Percentiles rank a stretch among this genome's conserved stretches.
phyloP scores from a whole-genome alignment of 805 yeast genomes.

The Wickerhamomyces xylosicus region DNA sequence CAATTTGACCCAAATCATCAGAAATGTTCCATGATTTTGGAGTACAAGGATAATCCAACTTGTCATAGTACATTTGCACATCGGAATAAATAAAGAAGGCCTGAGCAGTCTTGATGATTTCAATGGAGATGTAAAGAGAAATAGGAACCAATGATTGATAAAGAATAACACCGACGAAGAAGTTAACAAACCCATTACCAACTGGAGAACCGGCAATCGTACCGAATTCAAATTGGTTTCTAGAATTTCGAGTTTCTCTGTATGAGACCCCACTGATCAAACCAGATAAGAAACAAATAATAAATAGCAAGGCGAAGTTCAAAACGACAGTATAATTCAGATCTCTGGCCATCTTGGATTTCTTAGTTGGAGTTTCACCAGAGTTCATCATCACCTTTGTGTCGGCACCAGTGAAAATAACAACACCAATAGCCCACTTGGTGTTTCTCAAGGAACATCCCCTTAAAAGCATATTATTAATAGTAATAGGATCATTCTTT shows the following conservation, averaged over 20 bases:
- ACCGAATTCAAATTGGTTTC: constrained; percentile 61
- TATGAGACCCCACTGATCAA: constrained; percentile 63
- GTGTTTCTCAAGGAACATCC: constrained; percentile 77
- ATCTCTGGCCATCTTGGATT: constrained; percentile 63
- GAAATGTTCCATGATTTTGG: constrained; percentile 82
- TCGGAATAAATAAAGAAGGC: constrained; percentile 76
- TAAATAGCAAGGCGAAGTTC: constrained; percentile 54
- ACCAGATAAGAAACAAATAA: constrained; percentile 62
- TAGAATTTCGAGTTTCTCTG: constrained; percentile 32
- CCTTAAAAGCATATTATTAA: constrained; percentile 60
- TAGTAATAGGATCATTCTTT: constrained; percentile 53
- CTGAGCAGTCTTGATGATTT: constrained; percentile 74
- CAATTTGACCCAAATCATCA: constrained; percentile 81
- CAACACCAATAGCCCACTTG: constrained; percentile 75
- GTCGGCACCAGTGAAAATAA: constrained; percentile 67
- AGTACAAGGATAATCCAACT: constrained; percentile 68
- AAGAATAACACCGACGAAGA: constrained; percentile 66
- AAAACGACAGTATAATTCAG: constrained; percentile 59
- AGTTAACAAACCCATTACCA: constrained; percentile 58
- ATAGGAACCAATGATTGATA: constrained; percentile 79
- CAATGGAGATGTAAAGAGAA: constrained; percentile 72
- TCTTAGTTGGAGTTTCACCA: constrained; percentile 71
- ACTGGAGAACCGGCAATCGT: constrained; percentile 58
- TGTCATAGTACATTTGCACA: constrained; percentile 56
- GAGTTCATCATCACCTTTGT: constrained; percentile 76